phyloP scores from a whole-genome alignment of 805 yeast genomes.

The Wickerhamiella spandovensis region DNA sequence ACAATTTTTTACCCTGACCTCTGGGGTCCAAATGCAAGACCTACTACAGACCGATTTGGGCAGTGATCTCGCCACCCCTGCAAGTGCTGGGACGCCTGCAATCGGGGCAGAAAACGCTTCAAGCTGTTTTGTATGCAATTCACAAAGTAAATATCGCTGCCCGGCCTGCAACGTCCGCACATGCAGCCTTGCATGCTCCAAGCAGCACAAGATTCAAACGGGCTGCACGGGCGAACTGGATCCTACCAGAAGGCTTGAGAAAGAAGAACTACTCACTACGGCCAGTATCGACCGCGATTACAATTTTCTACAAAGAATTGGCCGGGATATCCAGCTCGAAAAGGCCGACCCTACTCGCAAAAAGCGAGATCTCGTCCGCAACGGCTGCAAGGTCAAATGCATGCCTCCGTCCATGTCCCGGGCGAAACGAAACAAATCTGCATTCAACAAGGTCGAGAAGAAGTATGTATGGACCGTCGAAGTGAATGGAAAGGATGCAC shows the following conservation, averaged over 20 bases:
- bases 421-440: constrained; percentile 46
- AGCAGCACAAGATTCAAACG: constrained; percentile 47
- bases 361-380: constrained; percentile 34
- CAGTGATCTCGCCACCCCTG: neutral
- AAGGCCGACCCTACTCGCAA: constrained; percentile 33
- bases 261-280: constrained; percentile 32
- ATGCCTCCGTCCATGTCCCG: constrained; percentile 69
- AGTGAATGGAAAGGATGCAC: constrained; percentile 26
- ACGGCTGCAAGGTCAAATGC: constrained; percentile 53
- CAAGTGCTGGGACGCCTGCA: neutral
- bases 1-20: neutral
- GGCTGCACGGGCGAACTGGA: constrained; percentile 58
- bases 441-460: constrained; percentile 50
- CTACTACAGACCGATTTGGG: neutral
- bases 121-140: constrained; percentile 11
- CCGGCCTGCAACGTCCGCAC: constrained; percentile 61
- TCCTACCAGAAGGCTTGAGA: constrained; percentile 42
- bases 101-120: neutral
- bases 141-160: constrained; percentile 52
- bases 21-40: neutral
- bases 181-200: constrained; percentile 62
- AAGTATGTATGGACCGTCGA: constrained; percentile 71
- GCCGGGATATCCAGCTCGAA: constrained; percentile 46
- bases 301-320: constrained; percentile 50
- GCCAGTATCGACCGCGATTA: constrained; percentile 63